Evolutionary conservation across 2,329 filamentous ascomycete genomes (phyloP).

Genomic region (Cryphonectria parasitica): DNA sequence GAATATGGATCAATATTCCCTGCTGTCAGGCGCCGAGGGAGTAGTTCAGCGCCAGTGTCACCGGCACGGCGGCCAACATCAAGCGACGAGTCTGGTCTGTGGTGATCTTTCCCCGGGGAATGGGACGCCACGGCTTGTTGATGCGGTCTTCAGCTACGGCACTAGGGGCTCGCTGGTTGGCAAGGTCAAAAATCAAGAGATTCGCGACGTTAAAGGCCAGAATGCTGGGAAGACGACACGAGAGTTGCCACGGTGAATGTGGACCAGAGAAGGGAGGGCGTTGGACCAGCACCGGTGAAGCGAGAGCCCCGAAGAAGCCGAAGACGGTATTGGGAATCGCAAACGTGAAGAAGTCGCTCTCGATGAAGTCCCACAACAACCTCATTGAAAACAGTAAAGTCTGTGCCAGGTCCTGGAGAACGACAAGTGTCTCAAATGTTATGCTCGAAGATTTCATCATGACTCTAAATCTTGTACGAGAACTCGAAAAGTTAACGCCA

Average conservation of each 20-base stretch:
- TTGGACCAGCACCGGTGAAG: background rate
- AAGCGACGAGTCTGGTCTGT: slow-evolving; percentile 31
- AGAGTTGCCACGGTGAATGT: background rate
- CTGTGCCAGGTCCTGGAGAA: background rate
- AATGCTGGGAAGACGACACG: slow-evolving; percentile 30
- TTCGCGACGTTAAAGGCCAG: slow-evolving; percentile 30
- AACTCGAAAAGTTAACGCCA: background rate
- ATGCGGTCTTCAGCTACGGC: slow-evolving; percentile 26
- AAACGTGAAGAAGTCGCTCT: slow-evolving; percentile 36
- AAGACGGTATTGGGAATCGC: slow-evolving; percentile 36
- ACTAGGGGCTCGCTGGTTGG: slow-evolving; percentile 24
- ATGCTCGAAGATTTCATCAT: background rate
- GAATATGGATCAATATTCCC: slow-evolving; percentile 31
- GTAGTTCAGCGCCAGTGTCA: slow-evolving; percentile 36
- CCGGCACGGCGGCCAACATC: slow-evolving; percentile 24
- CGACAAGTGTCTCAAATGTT: background rate
- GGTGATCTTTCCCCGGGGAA: slow-evolving; percentile 36
- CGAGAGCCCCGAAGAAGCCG: slow-evolving; percentile 39
- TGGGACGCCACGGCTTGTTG: slow-evolving; percentile 29
- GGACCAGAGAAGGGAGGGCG: background rate
- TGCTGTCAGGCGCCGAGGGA: slow-evolving; percentile 32
- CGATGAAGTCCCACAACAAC: slow-evolving; percentile 34
- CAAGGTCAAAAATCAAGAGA: slow-evolving; percentile 18
- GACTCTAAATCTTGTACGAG: background rate
- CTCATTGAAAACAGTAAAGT: background rate